Percentiles rank a stretch among this genome's conserved stretches.
Conservation (phyloP, 1,139 yeast genomes). For the Hemisphaericaspora xylanilytica region DNA sequence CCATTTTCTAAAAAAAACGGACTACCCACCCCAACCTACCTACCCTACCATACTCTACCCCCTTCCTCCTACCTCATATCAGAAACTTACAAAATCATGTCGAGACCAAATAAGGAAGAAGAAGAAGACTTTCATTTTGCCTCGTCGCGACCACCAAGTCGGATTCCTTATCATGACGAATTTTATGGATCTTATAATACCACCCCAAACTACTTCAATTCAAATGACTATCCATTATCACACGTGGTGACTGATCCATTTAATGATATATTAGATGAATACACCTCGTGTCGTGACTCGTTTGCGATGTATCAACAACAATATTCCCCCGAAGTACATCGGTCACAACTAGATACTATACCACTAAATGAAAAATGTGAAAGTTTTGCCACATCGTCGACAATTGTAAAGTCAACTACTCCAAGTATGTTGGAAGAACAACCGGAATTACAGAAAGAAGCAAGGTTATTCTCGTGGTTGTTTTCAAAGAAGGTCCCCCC, state of each 20-base stretch:
- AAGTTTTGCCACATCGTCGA: no score
- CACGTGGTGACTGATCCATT: not conserved
- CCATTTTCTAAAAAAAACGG: no score
- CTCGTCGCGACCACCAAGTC: not conserved
- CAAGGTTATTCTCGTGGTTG: constrained; percentile 31
- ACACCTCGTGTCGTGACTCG: not conserved
- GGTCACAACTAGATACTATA: no score
- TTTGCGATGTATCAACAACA: not conserved
- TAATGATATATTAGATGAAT: not conserved
- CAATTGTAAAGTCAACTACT: not conserved
- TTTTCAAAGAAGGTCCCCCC: constrained; percentile 39
- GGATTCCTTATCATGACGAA: not conserved
- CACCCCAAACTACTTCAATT: not conserved
- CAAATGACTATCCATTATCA: not conserved
- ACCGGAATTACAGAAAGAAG: constrained; percentile 23
- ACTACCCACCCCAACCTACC: no score
- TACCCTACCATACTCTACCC: no score
- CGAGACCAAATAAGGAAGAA: not conserved
- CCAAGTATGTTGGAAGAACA: constrained; percentile 9
- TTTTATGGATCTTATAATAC: not conserved
- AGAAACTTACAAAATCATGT: no score
- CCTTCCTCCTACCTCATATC: not conserved
- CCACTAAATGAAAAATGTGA: no score
- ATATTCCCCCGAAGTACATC: not conserved
- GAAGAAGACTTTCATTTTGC: not conserved